Evolutionary conservation across 2,329 filamentous ascomycete species (phyloP).

Genomic region (Coniosporium tulheliwenetii): DNA sequence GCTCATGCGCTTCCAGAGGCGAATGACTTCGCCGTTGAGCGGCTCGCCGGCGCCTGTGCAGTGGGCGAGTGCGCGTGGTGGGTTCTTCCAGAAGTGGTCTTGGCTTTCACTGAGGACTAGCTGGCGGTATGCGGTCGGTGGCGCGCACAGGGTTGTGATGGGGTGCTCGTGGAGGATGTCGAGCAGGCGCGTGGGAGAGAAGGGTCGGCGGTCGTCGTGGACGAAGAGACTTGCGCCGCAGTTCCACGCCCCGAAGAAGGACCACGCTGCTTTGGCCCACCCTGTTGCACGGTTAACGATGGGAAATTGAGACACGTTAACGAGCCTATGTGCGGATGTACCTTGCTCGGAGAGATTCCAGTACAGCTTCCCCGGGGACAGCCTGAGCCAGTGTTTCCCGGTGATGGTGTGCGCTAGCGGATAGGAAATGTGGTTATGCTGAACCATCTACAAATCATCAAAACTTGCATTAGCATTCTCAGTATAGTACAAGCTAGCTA

Average conservation of each 20-base stretch:
- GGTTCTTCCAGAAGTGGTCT: constrained; percentile 11
- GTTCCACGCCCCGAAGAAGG: constrained; percentile 24
- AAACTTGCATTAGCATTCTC: no score
- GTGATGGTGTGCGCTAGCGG: constrained; percentile 23
- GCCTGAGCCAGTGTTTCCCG: constrained; percentile 21
- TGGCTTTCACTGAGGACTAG: constrained; percentile 19
- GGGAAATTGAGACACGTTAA: neutral
- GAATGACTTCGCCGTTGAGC: constrained; percentile 23
- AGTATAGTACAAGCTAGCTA: no score
- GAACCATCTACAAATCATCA: constrained; percentile 15
- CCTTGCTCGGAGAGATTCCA: constrained; percentile 26
- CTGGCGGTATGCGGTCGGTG: constrained; percentile 24
- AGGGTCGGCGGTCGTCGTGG: constrained; percentile 20
- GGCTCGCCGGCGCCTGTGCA: constrained; percentile 24
- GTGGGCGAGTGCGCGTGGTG: constrained; percentile 16
- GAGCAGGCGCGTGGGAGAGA: constrained; percentile 15
- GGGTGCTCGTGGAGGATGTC: constrained; percentile 20
- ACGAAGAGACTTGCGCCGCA: constrained; percentile 24
- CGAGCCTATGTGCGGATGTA: constrained; percentile 1
- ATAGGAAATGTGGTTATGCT: constrained; percentile 24
- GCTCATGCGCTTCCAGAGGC: constrained; percentile 18
- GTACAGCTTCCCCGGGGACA: constrained; percentile 19
- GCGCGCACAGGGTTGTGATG: constrained; percentile 25
- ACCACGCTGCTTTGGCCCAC: constrained; percentile 25
- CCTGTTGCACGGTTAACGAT: constrained; percentile 6